These are phyloP conservation scores for Sporothrix protearum DNA, from an alignment of 2,329 filamentous ascomycete species.

Conservation along the genomic window DNA sequence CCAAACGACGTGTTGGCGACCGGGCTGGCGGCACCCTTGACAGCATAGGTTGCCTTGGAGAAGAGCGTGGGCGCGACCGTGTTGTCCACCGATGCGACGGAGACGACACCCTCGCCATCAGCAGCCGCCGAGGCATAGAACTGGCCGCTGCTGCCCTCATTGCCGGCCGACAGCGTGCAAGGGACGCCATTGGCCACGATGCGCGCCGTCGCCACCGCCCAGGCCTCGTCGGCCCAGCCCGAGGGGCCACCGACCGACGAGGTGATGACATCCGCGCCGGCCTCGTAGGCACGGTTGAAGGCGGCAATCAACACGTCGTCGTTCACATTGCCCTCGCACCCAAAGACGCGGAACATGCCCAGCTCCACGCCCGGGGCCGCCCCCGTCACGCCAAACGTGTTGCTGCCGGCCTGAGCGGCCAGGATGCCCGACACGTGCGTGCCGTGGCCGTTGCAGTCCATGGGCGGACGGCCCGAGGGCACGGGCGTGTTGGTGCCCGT, in stretches of 20 bases:
- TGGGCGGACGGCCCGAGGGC: slow-evolving; percentile 49
- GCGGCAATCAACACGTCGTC: slow-evolving; percentile 59
- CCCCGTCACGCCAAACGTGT: slow-evolving; percentile 52
- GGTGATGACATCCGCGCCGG: slow-evolving; percentile 56
- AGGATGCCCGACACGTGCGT: slow-evolving; percentile 62
- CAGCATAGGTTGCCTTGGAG: slow-evolving; percentile 41
- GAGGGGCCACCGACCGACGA: slow-evolving; percentile 51
- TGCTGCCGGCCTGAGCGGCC: slow-evolving; percentile 51
- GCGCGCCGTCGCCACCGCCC: slow-evolving; percentile 48
- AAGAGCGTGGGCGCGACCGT: slow-evolving; percentile 37
- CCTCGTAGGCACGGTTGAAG: slow-evolving; percentile 58
- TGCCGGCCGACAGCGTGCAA: slow-evolving; percentile 49
- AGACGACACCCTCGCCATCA: slow-evolving; percentile 46
- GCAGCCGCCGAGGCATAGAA: slow-evolving; percentile 51
- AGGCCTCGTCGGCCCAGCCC: slow-evolving; percentile 53
- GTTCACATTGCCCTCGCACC: slow-evolving; percentile 48
- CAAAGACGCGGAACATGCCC: slow-evolving; percentile 56
- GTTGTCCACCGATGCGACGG: slow-evolving; percentile 52
- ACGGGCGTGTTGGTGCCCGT: slow-evolving; percentile 38
- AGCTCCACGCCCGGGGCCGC: slow-evolving; percentile 55
- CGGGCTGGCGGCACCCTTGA: slow-evolving; percentile 36
- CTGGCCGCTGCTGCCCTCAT: slow-evolving; percentile 46
- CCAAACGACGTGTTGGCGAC: slow-evolving; percentile 39
- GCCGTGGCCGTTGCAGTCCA: slow-evolving; percentile 55
- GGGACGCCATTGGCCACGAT: slow-evolving; percentile 55